Conservation (phyloP, 805 yeast genomes). For the Hagleromyces aurorensis region DNA sequence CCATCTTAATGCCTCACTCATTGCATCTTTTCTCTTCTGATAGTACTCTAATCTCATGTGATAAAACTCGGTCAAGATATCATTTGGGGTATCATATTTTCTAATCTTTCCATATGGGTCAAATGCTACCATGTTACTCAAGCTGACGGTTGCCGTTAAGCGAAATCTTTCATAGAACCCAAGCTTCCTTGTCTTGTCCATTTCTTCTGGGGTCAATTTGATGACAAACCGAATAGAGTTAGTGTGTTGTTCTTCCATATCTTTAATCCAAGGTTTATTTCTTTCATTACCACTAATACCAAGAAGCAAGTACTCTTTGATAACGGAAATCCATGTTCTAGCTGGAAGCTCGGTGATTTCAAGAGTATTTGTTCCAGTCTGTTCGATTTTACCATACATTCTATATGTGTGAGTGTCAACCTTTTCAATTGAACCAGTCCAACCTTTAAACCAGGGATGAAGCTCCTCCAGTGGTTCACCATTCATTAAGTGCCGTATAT, state of each 20-base stretch:
- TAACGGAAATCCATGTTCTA: slow-evolving; percentile 82
- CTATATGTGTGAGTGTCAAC: slow-evolving; percentile 60
- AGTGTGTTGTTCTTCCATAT: slow-evolving; percentile 91
- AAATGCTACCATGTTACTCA: slow-evolving; percentile 92
- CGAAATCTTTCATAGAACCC: slow-evolving; percentile 85
- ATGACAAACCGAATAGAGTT: slow-evolving; percentile 71
- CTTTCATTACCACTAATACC: slow-evolving; percentile 75
- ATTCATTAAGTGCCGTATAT: slow-evolving; percentile 64
- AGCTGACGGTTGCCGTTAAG: slow-evolving; percentile 55
- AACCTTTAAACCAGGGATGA: slow-evolving; percentile 93
- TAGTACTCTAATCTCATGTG: slow-evolving; percentile 81
- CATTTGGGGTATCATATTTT: slow-evolving; percentile 66
- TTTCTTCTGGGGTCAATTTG: slow-evolving; percentile 67
- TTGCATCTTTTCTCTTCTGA: slow-evolving; percentile 80
- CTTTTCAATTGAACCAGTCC: slow-evolving; percentile 77
- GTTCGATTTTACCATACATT: slow-evolving; percentile 73
- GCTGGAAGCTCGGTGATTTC: slow-evolving; percentile 92
- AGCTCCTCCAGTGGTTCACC: slow-evolving; percentile 64
- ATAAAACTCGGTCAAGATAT: slow-evolving; percentile 78
- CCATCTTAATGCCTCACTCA: slow-evolving; percentile 60
- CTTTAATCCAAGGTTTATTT: slow-evolving; percentile 78
- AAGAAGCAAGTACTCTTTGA: slow-evolving; percentile 74
- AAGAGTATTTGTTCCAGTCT: slow-evolving; percentile 66
- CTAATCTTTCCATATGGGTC: slow-evolving; percentile 84
- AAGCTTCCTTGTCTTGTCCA: slow-evolving; percentile 64